Evolutionary conservation across 2,329 filamentous ascomycete genomes (phyloP).

Genomic region (Diaporthe velutina): DNA sequence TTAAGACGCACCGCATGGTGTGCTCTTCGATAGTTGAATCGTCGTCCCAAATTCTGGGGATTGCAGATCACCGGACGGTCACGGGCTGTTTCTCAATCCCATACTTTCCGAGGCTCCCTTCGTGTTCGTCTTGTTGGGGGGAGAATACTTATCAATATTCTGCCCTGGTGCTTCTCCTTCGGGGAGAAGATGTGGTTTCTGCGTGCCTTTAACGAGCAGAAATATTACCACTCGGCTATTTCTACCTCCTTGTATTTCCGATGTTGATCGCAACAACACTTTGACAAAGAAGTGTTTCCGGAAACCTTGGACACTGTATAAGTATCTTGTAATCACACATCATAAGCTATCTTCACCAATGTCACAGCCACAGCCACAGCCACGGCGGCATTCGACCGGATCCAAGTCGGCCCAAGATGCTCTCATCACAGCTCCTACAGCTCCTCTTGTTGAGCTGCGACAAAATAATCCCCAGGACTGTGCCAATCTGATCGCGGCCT

Average conservation of each 20-base stretch:
- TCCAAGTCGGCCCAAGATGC: conserved; percentile 5
- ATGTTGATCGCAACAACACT: not conserved
- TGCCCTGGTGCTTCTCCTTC: not conserved
- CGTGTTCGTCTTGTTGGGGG: not conserved
- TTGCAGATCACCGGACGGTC: not conserved
- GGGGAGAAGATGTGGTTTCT: not conserved
- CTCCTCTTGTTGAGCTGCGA: not conserved
- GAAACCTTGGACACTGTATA: not conserved
- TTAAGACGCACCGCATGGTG: not conserved
- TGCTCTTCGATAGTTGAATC: not conserved
- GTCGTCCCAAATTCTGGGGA: not conserved
- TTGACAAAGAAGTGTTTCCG: not conserved
- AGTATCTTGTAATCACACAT: not conserved
- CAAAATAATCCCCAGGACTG: conserved; percentile 15
- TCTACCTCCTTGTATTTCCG: not conserved
- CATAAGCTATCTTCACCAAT: conserved; percentile 1
- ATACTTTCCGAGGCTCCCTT: not conserved
- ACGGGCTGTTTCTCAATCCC: not conserved
- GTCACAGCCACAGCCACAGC: not conserved
- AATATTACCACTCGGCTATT: not conserved
- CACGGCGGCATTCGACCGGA: not conserved
- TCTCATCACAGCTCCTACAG: conserved; percentile 5
- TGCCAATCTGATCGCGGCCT: conserved; percentile 6
- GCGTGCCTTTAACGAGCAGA: not conserved
- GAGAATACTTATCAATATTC: not conserved